Base-by-base conservation (phyloP, 139 green algal genomes). In the Haematococcus sp. region DNA sequence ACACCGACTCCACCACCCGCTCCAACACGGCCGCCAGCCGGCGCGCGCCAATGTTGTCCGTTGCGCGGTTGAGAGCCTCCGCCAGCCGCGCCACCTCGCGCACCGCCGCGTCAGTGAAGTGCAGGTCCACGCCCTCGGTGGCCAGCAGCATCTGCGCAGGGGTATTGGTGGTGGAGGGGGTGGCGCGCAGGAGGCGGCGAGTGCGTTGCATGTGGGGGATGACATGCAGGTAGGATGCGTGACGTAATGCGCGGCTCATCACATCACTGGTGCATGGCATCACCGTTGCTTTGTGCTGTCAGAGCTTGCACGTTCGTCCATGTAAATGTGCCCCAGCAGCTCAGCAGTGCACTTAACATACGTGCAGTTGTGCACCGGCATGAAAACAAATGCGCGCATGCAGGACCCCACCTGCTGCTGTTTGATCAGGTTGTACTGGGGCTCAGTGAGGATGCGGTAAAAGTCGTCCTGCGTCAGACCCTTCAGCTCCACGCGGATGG, bases 401-500 rank as follows among this genome's bases (percentile, higher is more conserved):
- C n/a, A n/a, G n/a, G n/a, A n/a, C n/a, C n/a, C n/a, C 31, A 91
- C 89, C 76, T 91, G 82, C 85, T 98, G 94, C 82, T 98, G 95
- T 69, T 83, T 85, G 28, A 99, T 88, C 83, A 99, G 95, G 91
- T 95, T 96, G 66, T 82, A 88, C 34, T 93, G 80, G 9, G 91
- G 91, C 81, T 97, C 91, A 11, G 91, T 95, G 17, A 97, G 81
- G 59, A 97, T 94, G 66, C 91, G 81, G 71, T 88, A 86, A 54
- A 96, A 87, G 78, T 95, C 90, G 17, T 85, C 68, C 2, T 78
- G 68, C 0, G 74, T 88, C 20, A 93, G 77, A 9, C 76, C 84
- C 74, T 97, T 95, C 25, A 99, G 87, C 84, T 98, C 93, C 33
- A 99, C 95, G 20, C 95, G 87, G 34, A 99, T 97, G 32, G 95